Evolutionary conservation across 2,329 filamentous ascomycete species (phyloP), one percentile per base, ranked within the genome.

Genomic region (Exophiala lecanii-corni): DNA sequence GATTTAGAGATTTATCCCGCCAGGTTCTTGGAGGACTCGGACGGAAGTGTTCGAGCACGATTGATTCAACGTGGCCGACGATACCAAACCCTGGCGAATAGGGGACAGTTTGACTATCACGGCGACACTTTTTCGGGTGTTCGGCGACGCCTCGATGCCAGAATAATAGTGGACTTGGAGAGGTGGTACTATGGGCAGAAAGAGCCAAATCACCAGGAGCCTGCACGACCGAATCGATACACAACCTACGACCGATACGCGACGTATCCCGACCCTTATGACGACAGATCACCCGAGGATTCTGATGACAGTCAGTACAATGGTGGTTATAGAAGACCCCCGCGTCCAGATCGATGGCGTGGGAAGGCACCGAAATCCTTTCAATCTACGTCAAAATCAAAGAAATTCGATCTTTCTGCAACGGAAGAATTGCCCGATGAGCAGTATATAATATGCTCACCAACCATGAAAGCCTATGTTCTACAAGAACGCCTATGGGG

Each of bases 401-500:
- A 34, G 32, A 13, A 34, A 15, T 15, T 34, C 13, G 13, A 34
- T 9, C 9, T 18, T 7, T 7, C 13, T 15, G 32, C n/a, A 15
- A 34, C 9, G 9, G 32, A 13, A 13, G 16, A 18, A 15, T 9
- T 34, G 7, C n/a, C 32, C 15, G 32, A 34, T 7, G 32, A 34
- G 32, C n/a, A 13, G n/a, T 34, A 34, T 34, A 7, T 34, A 7
- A 34, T 34, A 34, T 34, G 32, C 32, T 7, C 9, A 9, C 32
- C n/a, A 7, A 18, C n/a, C 9, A 18, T 34, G 7, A 7, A 34
- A 13, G 32, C 32, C 9, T 34, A 34, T 15, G 13, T 34, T 13
- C 32, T 34, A 9, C n/a, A 34, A 34, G 32, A 34, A 34, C n/a
- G 32, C 9, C n/a, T 13, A 7, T 34, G 32, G 32, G 32, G n/a